Percentiles rank a stretch among this genome's conserved stretches.
Evolutionary conservation across 1,284 basidiomycete species (phyloP).

Genomic region (Apiotrichum domesticum): DNA sequence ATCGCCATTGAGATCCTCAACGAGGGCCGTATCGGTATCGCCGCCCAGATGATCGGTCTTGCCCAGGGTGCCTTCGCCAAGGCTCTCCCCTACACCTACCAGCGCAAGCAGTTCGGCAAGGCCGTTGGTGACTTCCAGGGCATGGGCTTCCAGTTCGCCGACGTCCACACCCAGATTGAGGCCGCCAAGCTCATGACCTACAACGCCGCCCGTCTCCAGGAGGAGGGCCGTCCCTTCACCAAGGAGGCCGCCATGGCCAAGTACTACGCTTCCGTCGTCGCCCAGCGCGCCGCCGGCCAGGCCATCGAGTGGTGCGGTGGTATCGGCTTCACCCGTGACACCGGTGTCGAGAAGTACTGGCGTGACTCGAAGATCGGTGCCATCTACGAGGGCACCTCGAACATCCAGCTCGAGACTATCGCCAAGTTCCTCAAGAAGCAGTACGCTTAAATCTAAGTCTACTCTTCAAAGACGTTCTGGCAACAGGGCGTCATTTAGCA

Average conservation of each 20-base stretch:
- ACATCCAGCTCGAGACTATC: slow-evolving; percentile 95
- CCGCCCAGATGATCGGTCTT: slow-evolving; percentile 92
- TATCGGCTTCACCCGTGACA: slow-evolving; percentile 88
- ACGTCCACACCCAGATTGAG: slow-evolving; percentile 83
- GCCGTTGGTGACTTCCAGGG: slow-evolving; percentile 76
- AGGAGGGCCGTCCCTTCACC: slow-evolving; percentile 79
- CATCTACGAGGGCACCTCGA: slow-evolving; percentile 92
- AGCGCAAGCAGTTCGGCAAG: slow-evolving; percentile 87
- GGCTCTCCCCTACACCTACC: slow-evolving; percentile 84
- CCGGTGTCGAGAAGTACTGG: slow-evolving; percentile 91
- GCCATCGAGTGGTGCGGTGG: slow-evolving; percentile 98
- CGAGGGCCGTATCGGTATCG: slow-evolving; percentile 96
- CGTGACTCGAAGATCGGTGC: slow-evolving; percentile 92
- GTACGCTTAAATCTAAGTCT: slow-evolving; percentile 16
- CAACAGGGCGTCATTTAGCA: background rate
- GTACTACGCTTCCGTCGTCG: slow-evolving; percentile 80
- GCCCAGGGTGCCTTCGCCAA: slow-evolving; percentile 96
- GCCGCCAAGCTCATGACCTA: slow-evolving; percentile 89
- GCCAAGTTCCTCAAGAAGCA: slow-evolving; percentile 65
- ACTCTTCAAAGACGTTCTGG: background rate
- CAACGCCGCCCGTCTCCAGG: slow-evolving; percentile 84
- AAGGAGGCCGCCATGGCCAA: slow-evolving; percentile 98
- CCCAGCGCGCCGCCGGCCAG: slow-evolving; percentile 75
- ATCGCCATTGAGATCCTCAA: slow-evolving; percentile 97
- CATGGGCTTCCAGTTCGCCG: slow-evolving; percentile 91